phyloP scores from a whole-genome alignment of 192 early-diverging fungal species.

The Umbelopsis isabellina region DNA sequence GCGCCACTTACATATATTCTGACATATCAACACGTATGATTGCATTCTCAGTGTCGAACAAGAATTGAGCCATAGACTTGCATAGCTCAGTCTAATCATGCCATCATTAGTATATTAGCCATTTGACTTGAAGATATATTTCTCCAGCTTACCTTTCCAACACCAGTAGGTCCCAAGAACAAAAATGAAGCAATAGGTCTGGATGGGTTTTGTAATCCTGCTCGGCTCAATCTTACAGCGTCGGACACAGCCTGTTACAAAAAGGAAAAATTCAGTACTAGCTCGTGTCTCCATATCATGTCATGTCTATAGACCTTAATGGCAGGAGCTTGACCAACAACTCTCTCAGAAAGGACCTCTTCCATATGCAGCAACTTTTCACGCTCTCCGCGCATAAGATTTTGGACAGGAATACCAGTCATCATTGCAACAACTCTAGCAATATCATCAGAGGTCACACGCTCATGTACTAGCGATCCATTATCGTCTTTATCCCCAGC shows the following conservation, averaged over 20 bases:
- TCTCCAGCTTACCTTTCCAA: slow-evolving; percentile 68
- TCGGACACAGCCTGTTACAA: slow-evolving; percentile 72
- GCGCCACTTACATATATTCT: slow-evolving; percentile 87
- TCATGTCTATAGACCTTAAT: slow-evolving; percentile 51
- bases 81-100: slow-evolving; percentile 64
- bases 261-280: no score
- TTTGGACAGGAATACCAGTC: slow-evolving; percentile 83
- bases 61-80: slow-evolving; percentile 79
- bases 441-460: slow-evolving; percentile 80
- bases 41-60: slow-evolving; percentile 96
- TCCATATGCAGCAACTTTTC: slow-evolving; percentile 78
- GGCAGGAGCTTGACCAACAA: slow-evolving; percentile 90
- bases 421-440: slow-evolving; percentile 71
- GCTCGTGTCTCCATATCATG: not conserved
- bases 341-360: slow-evolving; percentile 53
- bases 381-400: slow-evolving; percentile 69
- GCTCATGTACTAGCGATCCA: slow-evolving; percentile 73
- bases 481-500: slow-evolving; percentile 36
- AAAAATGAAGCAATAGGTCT: slow-evolving; percentile 92
- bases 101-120: not conserved
- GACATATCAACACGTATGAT: slow-evolving; percentile 99
- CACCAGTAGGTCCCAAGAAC: slow-evolving; percentile 96
- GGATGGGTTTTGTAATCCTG: slow-evolving; percentile 80
- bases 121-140: slow-evolving; percentile 29
- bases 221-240: slow-evolving; percentile 84